Conservation (phyloP, 345 rosid species). For the Dimocarpus longan region DNA sequence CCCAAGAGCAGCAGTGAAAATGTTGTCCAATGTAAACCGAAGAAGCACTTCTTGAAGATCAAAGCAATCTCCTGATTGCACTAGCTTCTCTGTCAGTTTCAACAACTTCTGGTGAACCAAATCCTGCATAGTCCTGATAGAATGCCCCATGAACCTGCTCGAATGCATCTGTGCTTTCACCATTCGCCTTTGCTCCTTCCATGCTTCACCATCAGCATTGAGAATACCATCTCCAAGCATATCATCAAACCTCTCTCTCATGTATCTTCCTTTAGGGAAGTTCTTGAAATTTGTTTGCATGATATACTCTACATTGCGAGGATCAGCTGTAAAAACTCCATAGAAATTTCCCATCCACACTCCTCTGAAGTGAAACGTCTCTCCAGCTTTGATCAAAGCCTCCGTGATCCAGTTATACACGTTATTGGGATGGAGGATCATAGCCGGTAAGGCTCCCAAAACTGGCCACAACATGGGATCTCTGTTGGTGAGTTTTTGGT, state of each 20-base stretch:
- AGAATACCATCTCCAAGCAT: slow-evolving; percentile 77
- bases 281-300: slow-evolving; percentile 68
- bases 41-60: slow-evolving; percentile 80
- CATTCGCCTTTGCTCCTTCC: slow-evolving; percentile 66
- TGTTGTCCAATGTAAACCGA: slow-evolving; percentile 75
- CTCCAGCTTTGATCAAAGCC: slow-evolving; percentile 47
- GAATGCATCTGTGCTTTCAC: slow-evolving; percentile 71
- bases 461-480: slow-evolving; percentile 72
- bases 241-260: slow-evolving; percentile 58
- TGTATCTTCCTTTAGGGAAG: slow-evolving; percentile 73
- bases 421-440: slow-evolving; percentile 34
- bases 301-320: slow-evolving; percentile 63
- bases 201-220: slow-evolving; percentile 56
- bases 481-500: slow-evolving; percentile 51
- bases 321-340: slow-evolving; percentile 58
- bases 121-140: slow-evolving; percentile 47
- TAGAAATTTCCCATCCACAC: slow-evolving; percentile 55
- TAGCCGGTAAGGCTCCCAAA: slow-evolving; percentile 52
- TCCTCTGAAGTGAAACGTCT: slow-evolving; percentile 55
- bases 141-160: slow-evolving; percentile 48
- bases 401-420: slow-evolving; percentile 42
- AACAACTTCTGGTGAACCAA: slow-evolving; percentile 61
- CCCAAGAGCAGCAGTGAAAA: slow-evolving; percentile 68
- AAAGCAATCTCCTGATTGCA: slow-evolving; percentile 38
- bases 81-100: slow-evolving; percentile 43